phyloP scores from a whole-genome alignment of 1,139 yeast species.

The Petasospora fabianii region DNA sequence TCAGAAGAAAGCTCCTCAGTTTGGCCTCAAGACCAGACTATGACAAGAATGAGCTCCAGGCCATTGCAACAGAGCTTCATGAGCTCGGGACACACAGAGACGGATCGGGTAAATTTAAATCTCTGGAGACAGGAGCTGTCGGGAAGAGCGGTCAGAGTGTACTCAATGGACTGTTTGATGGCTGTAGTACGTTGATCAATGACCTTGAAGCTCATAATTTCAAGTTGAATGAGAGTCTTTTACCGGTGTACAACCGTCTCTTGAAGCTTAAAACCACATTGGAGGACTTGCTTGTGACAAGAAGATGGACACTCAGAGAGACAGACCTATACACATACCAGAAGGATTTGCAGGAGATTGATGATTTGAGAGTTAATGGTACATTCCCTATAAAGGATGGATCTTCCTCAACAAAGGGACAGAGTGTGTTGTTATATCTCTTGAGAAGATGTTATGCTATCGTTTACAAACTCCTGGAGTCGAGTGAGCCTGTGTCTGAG shows the following conservation, averaged over 20 bases:
- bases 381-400: slow-evolving; percentile 38
- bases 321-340: slow-evolving; percentile 88
- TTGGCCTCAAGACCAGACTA: slow-evolving; percentile 41
- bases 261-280: slow-evolving; percentile 64
- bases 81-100: slow-evolving; percentile 42
- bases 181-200: slow-evolving; percentile 68
- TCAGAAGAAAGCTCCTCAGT: slow-evolving; percentile 51
- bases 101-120: slow-evolving; percentile 42
- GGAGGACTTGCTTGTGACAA: slow-evolving; percentile 79
- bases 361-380: slow-evolving; percentile 60
- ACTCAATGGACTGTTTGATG: slow-evolving; percentile 72
- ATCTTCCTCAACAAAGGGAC: slow-evolving; percentile 39
- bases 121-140: slow-evolving; percentile 33
- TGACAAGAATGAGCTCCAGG: slow-evolving; percentile 31
- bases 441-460: slow-evolving; percentile 87
- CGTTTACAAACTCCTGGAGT: slow-evolving; percentile 81
- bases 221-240: slow-evolving; percentile 45
- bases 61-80: slow-evolving; percentile 36
- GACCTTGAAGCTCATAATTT: slow-evolving; percentile 62
- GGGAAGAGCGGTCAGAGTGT: slow-evolving; percentile 53
- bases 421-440: slow-evolving; percentile 68
- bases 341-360: slow-evolving; percentile 66
- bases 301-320: slow-evolving; percentile 95
- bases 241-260: slow-evolving; percentile 51
- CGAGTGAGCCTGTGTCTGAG: slow-evolving; percentile 93